Conservation (phyloP, 2,329 filamentous ascomycete species). For the Venturia nashicola region DNA sequence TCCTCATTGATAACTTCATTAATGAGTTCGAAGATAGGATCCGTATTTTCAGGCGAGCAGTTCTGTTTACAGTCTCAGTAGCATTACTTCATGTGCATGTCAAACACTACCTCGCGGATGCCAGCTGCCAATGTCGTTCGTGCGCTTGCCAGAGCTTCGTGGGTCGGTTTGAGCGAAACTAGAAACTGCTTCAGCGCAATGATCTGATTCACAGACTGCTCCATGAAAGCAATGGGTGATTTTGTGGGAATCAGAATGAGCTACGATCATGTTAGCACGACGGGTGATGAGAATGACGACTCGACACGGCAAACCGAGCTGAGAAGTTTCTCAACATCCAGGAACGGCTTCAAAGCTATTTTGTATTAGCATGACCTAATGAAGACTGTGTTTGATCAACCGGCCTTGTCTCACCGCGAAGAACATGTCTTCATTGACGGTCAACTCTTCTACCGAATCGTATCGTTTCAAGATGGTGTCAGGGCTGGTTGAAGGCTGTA, state of each 20-base stretch:
- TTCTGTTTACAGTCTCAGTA: slow-evolving; percentile 27
- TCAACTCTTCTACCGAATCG: slow-evolving; percentile 72
- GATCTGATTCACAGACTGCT: slow-evolving; percentile 76
- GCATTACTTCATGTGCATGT: not conserved
- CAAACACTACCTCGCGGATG: slow-evolving; percentile 44
- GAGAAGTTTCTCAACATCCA: slow-evolving; percentile 69
- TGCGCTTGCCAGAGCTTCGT: slow-evolving; percentile 53
- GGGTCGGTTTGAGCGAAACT: slow-evolving; percentile 52
- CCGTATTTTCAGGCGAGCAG: slow-evolving; percentile 52
- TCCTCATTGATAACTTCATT: slow-evolving; percentile 64
- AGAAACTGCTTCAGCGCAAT: slow-evolving; percentile 80
- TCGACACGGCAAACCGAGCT: slow-evolving; percentile 45
- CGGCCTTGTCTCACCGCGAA: slow-evolving; percentile 57
- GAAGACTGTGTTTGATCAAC: slow-evolving; percentile 9
- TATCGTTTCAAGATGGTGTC: slow-evolving; percentile 60
- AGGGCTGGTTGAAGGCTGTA: slow-evolving; percentile 72
- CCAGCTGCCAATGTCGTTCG: slow-evolving; percentile 51
- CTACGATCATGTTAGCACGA: slow-evolving; percentile 26
- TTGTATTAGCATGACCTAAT: slow-evolving; percentile 10
- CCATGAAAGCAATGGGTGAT: slow-evolving; percentile 53
- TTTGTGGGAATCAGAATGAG: slow-evolving; percentile 65
- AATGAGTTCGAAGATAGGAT: slow-evolving; percentile 52
- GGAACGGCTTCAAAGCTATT: slow-evolving; percentile 57
- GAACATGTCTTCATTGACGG: slow-evolving; percentile 75
- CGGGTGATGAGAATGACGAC: slow-evolving; percentile 13